phyloP scores from a whole-genome alignment of 2,329 filamentous ascomycete species.

The Stemphylium vesicarium region DNA sequence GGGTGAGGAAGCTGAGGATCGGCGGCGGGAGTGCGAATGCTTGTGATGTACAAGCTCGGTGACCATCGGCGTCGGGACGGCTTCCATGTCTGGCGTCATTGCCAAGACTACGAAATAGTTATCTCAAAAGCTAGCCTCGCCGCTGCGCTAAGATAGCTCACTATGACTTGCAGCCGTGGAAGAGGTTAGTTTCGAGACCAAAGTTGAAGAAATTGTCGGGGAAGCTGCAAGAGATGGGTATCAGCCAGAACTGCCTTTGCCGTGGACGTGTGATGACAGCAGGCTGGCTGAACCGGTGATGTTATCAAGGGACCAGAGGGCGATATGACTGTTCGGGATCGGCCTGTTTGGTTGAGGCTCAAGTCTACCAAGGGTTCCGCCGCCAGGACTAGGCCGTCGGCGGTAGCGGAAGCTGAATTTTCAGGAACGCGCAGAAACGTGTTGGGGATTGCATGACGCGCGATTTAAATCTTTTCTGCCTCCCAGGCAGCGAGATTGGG shows the following conservation, averaged over 20 bases:
- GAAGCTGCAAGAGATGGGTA: background rate
- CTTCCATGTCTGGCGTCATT: constrained; percentile 20
- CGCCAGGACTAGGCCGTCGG: constrained; percentile 8
- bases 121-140: constrained; percentile 4
- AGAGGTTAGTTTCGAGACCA: background rate
- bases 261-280: background rate
- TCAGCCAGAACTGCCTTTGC: background rate
- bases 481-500: background rate
- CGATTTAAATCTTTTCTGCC: constrained; percentile 2
- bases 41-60: constrained; percentile 21
- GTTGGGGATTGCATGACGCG: constrained; percentile 6
- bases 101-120: constrained; percentile 10
- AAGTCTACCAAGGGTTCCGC: constrained; percentile 10
- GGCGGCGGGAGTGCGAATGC: constrained; percentile 19
- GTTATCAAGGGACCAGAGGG: background rate
- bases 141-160: constrained; percentile 6
- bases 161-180: constrained; percentile 1
- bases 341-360: constrained; percentile 7
- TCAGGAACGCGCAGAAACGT: constrained; percentile 15
- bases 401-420: constrained; percentile 10
- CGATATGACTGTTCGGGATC: constrained; percentile 10
- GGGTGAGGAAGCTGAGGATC: constrained; percentile 26
- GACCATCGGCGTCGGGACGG: constrained; percentile 22
- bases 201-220: background rate
- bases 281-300: constrained; percentile 3